Base-by-base conservation (phyloP, 2,329 filamentous ascomycete species). In the Penicillium sp. region DNA sequence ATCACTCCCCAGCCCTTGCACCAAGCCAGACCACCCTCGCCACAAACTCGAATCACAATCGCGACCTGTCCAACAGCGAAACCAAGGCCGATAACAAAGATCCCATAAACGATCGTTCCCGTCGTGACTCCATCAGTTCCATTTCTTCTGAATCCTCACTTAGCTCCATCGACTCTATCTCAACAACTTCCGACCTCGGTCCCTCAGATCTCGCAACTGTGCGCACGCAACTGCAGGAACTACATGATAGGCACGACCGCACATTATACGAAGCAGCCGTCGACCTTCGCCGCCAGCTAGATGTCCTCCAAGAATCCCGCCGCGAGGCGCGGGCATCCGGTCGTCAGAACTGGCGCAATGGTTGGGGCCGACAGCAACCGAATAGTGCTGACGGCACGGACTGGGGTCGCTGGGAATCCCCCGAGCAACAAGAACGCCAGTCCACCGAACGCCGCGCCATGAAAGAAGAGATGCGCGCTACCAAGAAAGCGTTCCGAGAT, bases 341-440 rank as follows among this genome's bases (percentile, higher is more conserved):
- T 13, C 69, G 68, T 14, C 54, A 57, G 6, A 55, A 62, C 42
- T 71, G 71, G 71, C 65, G 68, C 19, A 54, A 57, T 22, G 70
- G 68, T 10, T 67, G 63, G 58, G 52, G 52, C 33, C 61, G 65
- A 19, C 57, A 61, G 14, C 56, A 57, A 13, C 49, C 25, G 3
- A 57, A 57, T 16, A 33, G 30, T 45, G 22, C 65, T 6, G 61
- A 68, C 16, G 65, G 65, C n/a, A 67, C 60, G 10, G 66, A 71
- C 52, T 73, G 74, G 71, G 71, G 74, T 4, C 70, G 74, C 22
- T 76, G 75, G 75, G 75, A 77, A 51, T 75, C 74, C 1, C 74
- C 74, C 0, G 68, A 74, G 26, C 69, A 75, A 57, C 71, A 71
- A 25, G 65, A 73, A 46, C 71, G 71, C 6, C 71, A 71, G 42